These are phyloP conservation scores for Trichodelitschia bisporula DNA, from an alignment of 495 filamentous ascomycete genomes.

Conservation along the genomic window DNA sequence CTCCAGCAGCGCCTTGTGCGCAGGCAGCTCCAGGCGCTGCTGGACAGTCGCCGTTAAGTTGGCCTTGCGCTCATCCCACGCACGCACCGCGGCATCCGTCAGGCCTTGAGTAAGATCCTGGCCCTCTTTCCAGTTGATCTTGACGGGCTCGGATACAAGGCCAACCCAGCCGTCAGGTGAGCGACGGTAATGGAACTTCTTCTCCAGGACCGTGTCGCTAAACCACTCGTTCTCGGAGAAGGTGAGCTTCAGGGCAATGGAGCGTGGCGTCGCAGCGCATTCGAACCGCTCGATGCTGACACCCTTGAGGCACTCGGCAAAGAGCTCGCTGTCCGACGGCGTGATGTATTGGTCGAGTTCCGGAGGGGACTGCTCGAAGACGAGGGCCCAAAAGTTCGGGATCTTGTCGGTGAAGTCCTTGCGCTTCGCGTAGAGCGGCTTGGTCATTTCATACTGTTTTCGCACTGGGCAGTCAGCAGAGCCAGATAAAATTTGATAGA, in stretches of 20 bases:
- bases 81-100: conserved; percentile 39
- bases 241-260: conserved; percentile 31
- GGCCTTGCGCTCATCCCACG: conserved; percentile 41
- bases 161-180: conserved; percentile 39
- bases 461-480: conserved; percentile 21
- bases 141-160: conserved; percentile 62
- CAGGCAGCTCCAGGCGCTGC: conserved; percentile 13
- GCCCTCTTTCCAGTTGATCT: conserved; percentile 67
- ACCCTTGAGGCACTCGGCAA: conserved; percentile 32
- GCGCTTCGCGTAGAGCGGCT: conserved; percentile 48
- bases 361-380: conserved; percentile 57
- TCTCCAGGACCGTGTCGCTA: conserved; percentile 47
- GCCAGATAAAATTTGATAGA: neutral
- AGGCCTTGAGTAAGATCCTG: conserved; percentile 66
- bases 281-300: conserved; percentile 57
- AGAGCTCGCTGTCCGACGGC: conserved; percentile 41
- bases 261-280: conserved; percentile 36
- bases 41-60: conserved; percentile 7
- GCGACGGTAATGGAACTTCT: conserved; percentile 66
- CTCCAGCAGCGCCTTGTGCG: conserved; percentile 25
- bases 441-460: conserved; percentile 22
- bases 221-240: conserved; percentile 53
- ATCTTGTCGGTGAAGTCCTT: conserved; percentile 39
- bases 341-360: conserved; percentile 72
- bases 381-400: conserved; percentile 68